Base-by-base conservation (phyloP, 1,284 basidiomycete genomes). In the Chalciporus piperatoides region DNA sequence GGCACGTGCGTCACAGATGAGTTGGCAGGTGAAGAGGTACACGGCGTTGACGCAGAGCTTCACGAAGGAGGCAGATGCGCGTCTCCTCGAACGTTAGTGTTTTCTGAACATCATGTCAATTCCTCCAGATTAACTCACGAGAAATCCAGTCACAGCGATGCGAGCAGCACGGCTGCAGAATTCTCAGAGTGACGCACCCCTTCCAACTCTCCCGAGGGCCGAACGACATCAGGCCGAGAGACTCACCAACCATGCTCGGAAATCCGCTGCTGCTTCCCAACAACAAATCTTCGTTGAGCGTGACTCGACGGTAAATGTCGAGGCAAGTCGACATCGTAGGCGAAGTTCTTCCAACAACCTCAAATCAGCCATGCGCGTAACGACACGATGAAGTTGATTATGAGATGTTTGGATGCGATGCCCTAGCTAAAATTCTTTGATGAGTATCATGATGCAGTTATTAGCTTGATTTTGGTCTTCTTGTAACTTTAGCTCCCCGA, bases 11-110 rank as follows among this genome's bases (percentile, higher is more conserved):
- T 72, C 76, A 23, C 83, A 91, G 71, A 80, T 90, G 73, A 81
- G 80, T 56, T 89, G 85, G 82, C 84, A 89, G 64, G 84, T 89
- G 51, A 84, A 84, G 68, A 78, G 82, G 17, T 90, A 87, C 63
- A 80, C 84, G 28, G 80, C 83, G 19, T 71, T 90, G 53, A 87
- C 86, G 77, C 81, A 88, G 65, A 87, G 85, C 57, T 90, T 86
- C 60, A 82, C 82, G 55, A 74, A 79, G 46, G 86, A 90, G 67
- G 87, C 88, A 32, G 88, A 90, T 55, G 66, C 76, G n/a, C 84
- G 82, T 64, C 64, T 86, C 40, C 64, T 86, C 44, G 81, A 86
- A 75, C 80, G 86, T 88, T 15, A 41, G 61, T 62, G 12, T 35
- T 45, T 15, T 30, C 12, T 33, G 25, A 19, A 6, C 28, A 6